Base-by-base conservation (phyloP, 768 basidiomycete genomes). In the Pleurotus citrinopileatus region DNA sequence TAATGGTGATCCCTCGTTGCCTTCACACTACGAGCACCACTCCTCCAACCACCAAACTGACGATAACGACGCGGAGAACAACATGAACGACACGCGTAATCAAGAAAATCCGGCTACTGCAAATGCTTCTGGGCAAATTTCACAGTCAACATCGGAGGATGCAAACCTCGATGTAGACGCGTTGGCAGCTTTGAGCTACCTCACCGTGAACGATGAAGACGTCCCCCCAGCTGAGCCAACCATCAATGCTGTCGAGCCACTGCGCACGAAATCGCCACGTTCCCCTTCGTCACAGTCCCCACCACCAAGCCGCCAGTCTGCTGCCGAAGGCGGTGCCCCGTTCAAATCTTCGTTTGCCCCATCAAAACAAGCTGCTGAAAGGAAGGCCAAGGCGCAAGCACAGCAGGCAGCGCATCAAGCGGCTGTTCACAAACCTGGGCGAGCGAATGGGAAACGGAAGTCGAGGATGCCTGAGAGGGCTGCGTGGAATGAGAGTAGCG, bases 271-370 rank as follows among this genome's bases (percentile, higher is more conserved):
- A 67, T 38, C 65, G 66, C 17, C 60, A 54, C 37, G 59, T 42
- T 32, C 61, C 61, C 17, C 28, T 7, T 51, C 48, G 10, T 51
- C 48, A n/a, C 52, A 61, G 27, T 60, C 64, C 10, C 57, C 63
- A 25, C 60, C 59, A 36, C 66, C 66, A 52, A 44, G 53, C 56
- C 23, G 29, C 42, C 50, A 3, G 34, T 43, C 37, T n/a, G 8
- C 38, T 17, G 44, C 59, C 9, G 53, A 55, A 20, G 40, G 57
- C 5, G 53, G 54, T 20, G 61, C 69, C 1, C 80, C 82, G 52
- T 89, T 80, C 71, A 84, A 83, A 51, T 95, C 94, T 0, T 94
- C 95, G 3, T 98, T 98, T 65, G 90, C 93, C 0, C 87, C 87
- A 1, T 91, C 89, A 15, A 89, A 82, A 62, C 83, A 87, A 58